phyloP scores from a whole-genome alignment of 1,284 basidiomycete genomes.

The Malassezia sympodialis region DNA sequence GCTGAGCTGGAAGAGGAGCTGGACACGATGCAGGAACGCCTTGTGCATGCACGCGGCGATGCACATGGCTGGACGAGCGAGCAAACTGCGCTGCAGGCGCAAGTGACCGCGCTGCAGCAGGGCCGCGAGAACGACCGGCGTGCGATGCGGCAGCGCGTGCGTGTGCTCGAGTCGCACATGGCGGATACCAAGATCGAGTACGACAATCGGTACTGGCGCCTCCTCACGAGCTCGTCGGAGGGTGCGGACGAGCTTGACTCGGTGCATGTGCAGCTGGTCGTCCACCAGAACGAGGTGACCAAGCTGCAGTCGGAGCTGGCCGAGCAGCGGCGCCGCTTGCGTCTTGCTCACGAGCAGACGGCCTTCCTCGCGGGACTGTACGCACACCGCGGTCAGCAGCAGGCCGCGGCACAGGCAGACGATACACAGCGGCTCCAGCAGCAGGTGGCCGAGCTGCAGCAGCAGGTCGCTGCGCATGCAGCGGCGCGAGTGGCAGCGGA shows the following conservation, averaged over 20 bases:
- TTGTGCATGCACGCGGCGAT: neutral
- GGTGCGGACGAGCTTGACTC: neutral
- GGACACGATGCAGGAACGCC: neutral
- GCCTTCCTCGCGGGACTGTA: constrained; percentile 14
- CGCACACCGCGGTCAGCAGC: constrained; percentile 11
- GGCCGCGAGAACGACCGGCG: constrained; percentile 13
- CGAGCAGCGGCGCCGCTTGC: neutral
- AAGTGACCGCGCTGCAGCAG: constrained; percentile 2
- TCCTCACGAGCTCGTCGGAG: constrained; percentile 11
- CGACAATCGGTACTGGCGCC: constrained; percentile 16
- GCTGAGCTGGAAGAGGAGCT: constrained; percentile 14
- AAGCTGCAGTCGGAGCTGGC: constrained; percentile 5
- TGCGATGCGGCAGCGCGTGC: constrained; percentile 17
- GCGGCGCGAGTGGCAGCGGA: constrained; percentile 4
- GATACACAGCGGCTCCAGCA: neutral
- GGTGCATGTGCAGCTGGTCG: constrained; percentile 14
- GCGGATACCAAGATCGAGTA: constrained; percentile 15
- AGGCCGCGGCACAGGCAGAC: neutral
- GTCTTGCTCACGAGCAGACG: constrained; percentile 4
- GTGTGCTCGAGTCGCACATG: constrained; percentile 18
- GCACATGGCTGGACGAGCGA: constrained; percentile 1
- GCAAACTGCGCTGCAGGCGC: neutral
- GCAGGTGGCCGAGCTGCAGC: constrained; percentile 13
- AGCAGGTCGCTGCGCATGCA: constrained; percentile 1
- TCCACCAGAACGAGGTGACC: constrained; percentile 10